Base-by-base conservation (phyloP, 1,284 basidiomycete species). In the Rhodofomes roseus region DNA sequence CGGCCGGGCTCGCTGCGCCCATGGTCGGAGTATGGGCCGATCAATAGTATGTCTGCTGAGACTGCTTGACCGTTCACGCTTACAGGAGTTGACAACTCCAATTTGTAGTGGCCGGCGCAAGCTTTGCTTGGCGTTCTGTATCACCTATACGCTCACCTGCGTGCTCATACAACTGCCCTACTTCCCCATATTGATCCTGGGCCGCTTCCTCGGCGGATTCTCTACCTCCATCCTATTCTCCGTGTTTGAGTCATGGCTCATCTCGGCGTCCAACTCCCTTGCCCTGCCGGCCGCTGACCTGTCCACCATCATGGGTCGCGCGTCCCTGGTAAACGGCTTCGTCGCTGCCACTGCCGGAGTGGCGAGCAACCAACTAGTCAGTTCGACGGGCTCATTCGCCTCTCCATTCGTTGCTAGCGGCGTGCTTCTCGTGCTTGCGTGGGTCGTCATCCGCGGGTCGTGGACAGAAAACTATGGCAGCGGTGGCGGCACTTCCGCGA, bases 221-320 rank as follows among this genome's bases (percentile, higher is more conserved):
- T 87, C 87, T 1, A 89, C 87, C 0, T 86, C 88, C 16, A 90
- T 90, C 63, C 79, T 90, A 25, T 90, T 85, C 73, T 88, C 87
- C 6, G 84, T 81, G 3, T 90, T 90, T 64, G 89, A 91, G 65
- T 84, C 86, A 25, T 91, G 89, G 89, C 73, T 91, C 37, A 80
- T 90, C 51, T 84, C 85, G 6, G 79, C 85, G 4, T 76, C 86
- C 9, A 80, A 80, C 50, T 73, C 79, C 11, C 64, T 79, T 11
- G 75, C 78, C 4, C 74, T 90, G 11, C 75, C 81, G 0, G 79
- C 82, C 23, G 71, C 80, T 9, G 85, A 87, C 55, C 77, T 91
- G 11, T 87, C 85, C n/a, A 77, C 72, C 16, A 89, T 90, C 58
- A 81, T 91, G 71, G 88, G 88, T 12, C 81, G 84, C 29, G 88